phyloP scores from a whole-genome alignment of 768 basidiomycete genomes.

The Boletus rubescentipes region DNA sequence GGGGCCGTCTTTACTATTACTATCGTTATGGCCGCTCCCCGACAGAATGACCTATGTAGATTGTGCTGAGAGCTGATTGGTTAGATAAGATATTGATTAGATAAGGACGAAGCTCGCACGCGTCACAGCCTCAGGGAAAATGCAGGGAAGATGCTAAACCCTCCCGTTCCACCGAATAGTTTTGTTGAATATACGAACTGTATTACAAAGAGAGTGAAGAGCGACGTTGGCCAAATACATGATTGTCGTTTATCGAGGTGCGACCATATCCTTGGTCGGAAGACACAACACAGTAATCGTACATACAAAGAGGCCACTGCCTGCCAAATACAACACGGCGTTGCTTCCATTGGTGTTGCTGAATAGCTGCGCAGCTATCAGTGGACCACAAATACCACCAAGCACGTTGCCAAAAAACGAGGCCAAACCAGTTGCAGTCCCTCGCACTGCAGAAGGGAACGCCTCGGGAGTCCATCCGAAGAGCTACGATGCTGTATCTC shows the following conservation, averaged over 20 bases:
- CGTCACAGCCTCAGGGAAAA: no score
- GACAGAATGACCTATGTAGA: no score
- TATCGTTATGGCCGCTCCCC: no score
- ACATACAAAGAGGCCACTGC: constrained; percentile 4
- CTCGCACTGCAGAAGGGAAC: constrained; percentile 14
- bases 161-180: no score
- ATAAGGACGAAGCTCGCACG: no score
- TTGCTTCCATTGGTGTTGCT: not conserved
- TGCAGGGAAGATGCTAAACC: no score
- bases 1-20: no score
- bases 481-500: constrained; percentile 5
- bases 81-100: no score
- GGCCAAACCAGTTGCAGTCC: constrained; percentile 12
- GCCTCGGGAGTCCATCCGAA: constrained; percentile 18
- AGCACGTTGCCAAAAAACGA: constrained; percentile 1
- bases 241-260: not conserved
- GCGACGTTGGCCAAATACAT: no score
- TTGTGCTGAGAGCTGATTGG: no score
- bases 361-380: constrained; percentile 5
- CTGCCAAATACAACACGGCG: constrained; percentile 8
- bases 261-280: constrained; percentile 9
- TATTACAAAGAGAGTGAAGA: no score
- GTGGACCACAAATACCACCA: not conserved
- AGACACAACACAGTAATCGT: constrained; percentile 1
- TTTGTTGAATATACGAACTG: no score